phyloP scores from a whole-genome alignment of 1,284 basidiomycete genomes.

The Apiotrichum veenhuisii region DNA sequence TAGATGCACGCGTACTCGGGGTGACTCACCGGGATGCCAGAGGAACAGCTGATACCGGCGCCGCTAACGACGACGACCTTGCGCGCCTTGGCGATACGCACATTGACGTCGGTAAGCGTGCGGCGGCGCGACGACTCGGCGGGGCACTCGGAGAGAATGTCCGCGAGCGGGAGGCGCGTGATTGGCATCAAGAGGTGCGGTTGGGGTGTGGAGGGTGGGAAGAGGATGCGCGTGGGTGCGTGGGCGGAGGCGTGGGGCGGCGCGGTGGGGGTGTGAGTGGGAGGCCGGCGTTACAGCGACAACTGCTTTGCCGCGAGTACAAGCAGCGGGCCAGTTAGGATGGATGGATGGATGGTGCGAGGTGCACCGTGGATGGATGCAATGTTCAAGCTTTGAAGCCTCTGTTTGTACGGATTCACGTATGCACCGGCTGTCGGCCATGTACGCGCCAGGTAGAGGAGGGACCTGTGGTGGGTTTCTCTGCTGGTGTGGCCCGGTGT shows the following conservation, averaged over 20 bases:
- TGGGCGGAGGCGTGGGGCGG: not conserved
- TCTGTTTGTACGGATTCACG: no score
- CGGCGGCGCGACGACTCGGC: constrained; percentile 28
- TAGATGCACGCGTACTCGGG: not conserved
- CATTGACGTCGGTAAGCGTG: constrained; percentile 63
- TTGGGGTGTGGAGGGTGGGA: not conserved
- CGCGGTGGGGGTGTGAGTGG: not conserved
- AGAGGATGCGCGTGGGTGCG: not conserved
- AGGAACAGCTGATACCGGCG: constrained; percentile 87
- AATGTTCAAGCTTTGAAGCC: no score
- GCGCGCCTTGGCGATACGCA: constrained; percentile 73
- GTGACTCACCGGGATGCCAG: constrained; percentile 76
- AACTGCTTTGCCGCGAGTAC: no score
- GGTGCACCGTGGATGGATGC: not conserved
- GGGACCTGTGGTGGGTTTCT: no score
- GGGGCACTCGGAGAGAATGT: constrained; percentile 23
- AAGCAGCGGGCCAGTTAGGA: not conserved
- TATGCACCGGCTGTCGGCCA: no score
- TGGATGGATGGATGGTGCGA: not conserved
- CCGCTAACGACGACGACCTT: constrained; percentile 82
- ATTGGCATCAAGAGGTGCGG: constrained; percentile 31
- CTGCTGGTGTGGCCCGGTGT: no score
- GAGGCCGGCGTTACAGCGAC: no score
- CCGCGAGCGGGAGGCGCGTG: constrained; percentile 32
- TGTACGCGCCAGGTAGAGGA: no score